Conservation (phyloP, 2,329 filamentous ascomycete species). For the Lasiodiplodia sp. region DNA sequence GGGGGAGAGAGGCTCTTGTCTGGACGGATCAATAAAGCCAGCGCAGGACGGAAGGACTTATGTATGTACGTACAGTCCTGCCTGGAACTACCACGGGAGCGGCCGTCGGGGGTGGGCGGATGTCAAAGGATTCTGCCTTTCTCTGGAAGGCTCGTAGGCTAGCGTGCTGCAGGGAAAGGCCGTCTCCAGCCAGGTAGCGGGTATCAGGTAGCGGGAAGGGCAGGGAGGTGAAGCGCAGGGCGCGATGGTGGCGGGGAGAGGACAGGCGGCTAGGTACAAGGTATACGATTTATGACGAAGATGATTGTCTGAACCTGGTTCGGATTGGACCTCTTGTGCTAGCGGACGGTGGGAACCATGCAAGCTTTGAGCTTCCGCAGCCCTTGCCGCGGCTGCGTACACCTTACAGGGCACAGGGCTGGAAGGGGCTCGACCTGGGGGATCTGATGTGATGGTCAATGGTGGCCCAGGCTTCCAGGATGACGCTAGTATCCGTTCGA, state of each 20-base stretch:
- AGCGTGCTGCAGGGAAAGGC: conserved; percentile 17
- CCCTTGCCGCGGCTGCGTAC: conserved; percentile 29
- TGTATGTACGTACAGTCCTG: conserved; percentile 24
- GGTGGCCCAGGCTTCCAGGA: conserved; percentile 20
- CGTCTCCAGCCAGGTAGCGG: conserved; percentile 18
- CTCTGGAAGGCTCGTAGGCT: conserved; percentile 10
- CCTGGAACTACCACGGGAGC: conserved; percentile 2
- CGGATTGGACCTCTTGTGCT: conserved; percentile 23
- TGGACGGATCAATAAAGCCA: conserved; percentile 20
- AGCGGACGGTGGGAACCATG: conserved; percentile 25
- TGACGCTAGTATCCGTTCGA: conserved; percentile 23
- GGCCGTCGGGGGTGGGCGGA: conserved; percentile 12
- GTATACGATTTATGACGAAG: conserved; percentile 25
- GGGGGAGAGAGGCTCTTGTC: conserved; percentile 8
- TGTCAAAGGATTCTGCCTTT: conserved; percentile 13
- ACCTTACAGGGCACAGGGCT: conserved; percentile 28
- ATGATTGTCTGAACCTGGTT: conserved; percentile 15
- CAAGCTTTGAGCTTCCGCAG: conserved; percentile 29
- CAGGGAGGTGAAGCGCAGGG: conserved; percentile 23
- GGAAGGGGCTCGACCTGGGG: conserved; percentile 18
- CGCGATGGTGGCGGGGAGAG: conserved; percentile 6
- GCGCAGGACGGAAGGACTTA: conserved; percentile 25
- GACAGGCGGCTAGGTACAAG: background rate
- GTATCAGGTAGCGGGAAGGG: conserved; percentile 16
- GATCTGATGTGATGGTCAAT: conserved; percentile 26